These are phyloP conservation scores for Xerocomellus chrysenteron DNA, from an alignment of 768 basidiomycete genomes.

Conservation along the genomic window DNA sequence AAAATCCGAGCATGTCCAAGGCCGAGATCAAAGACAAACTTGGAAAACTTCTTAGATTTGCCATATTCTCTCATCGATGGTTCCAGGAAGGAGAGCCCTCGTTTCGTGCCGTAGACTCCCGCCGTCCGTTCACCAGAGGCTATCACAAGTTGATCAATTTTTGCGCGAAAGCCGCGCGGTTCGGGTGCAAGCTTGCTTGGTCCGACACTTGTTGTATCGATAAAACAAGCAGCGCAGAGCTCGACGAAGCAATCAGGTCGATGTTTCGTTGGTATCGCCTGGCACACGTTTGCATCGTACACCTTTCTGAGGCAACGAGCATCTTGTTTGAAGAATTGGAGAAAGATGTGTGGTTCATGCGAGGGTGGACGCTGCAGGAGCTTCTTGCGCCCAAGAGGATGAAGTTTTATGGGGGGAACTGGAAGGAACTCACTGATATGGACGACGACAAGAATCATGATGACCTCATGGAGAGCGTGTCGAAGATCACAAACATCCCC, in stretches of 20 bases:
- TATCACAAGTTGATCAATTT: slow-evolving; percentile 13
- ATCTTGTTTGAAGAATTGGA: background rate
- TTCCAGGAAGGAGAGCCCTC: slow-evolving; percentile 7
- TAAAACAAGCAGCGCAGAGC: slow-evolving; percentile 15
- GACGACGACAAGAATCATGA: slow-evolving; percentile 7
- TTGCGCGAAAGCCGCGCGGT: slow-evolving; percentile 5
- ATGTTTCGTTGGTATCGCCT: slow-evolving; percentile 20
- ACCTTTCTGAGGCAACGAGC: slow-evolving; percentile 6
- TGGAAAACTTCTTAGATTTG: slow-evolving; percentile 4
- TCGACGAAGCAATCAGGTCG: slow-evolving; percentile 18
- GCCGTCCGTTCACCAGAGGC: slow-evolving; percentile 6
- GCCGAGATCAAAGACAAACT: slow-evolving; percentile 1
- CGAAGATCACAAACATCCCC: slow-evolving; percentile 10
- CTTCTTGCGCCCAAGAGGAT: slow-evolving; percentile 12
- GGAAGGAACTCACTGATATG: slow-evolving; percentile 3
- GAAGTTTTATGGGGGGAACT: slow-evolving; percentile 10
- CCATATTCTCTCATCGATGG: slow-evolving; percentile 20
- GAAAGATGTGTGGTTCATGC: slow-evolving; percentile 13
- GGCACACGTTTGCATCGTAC: slow-evolving; percentile 14
- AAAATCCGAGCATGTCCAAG: background rate
- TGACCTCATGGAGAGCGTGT: slow-evolving; percentile 1
- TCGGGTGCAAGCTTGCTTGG: slow-evolving; percentile 16
- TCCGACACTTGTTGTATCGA: slow-evolving; percentile 17
- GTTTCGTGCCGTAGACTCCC: background rate
- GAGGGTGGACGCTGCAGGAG: slow-evolving; percentile 16